Conservation (phyloP, 139 green algal species). For the Limnomonas spitsbergensis region DNA sequence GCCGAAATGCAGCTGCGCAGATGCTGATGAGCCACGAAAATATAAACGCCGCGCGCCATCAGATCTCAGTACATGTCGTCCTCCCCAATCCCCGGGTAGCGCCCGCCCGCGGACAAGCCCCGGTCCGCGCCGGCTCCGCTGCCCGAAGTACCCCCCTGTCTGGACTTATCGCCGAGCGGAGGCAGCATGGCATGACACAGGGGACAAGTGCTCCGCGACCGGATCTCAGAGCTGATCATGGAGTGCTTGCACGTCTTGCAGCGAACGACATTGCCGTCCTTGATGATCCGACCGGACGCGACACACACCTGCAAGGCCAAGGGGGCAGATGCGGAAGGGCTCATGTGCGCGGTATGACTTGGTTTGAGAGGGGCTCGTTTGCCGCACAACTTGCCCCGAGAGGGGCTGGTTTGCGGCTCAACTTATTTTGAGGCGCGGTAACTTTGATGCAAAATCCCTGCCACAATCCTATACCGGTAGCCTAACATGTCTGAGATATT, state of each 20-base stretch:
- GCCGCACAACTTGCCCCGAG: no score
- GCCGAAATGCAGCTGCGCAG: no score
- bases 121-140: background rate
- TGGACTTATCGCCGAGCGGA: constrained; percentile 1
- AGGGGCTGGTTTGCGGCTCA: no score
- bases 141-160: background rate
- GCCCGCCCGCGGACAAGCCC: background rate
- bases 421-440: no score
- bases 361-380: no score
- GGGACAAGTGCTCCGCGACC: constrained; percentile 39
- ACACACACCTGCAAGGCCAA: constrained; percentile 57
- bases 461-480: no score
- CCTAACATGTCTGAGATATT: no score
- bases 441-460: no score
- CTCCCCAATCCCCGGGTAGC: background rate
- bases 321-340: no score
- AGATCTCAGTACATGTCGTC: constrained; percentile 14
- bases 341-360: no score
- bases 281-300: constrained; percentile 54
- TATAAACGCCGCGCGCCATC: no score
- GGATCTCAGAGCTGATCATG: constrained; percentile 50
- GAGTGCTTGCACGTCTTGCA: constrained; percentile 71
- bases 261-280: constrained; percentile 35
- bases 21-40: no score
- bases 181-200: constrained; percentile 56